Evolutionary conservation across 805 yeast genomes (phyloP).

Genomic region (Hanseniaspora nectarophila): DNA sequence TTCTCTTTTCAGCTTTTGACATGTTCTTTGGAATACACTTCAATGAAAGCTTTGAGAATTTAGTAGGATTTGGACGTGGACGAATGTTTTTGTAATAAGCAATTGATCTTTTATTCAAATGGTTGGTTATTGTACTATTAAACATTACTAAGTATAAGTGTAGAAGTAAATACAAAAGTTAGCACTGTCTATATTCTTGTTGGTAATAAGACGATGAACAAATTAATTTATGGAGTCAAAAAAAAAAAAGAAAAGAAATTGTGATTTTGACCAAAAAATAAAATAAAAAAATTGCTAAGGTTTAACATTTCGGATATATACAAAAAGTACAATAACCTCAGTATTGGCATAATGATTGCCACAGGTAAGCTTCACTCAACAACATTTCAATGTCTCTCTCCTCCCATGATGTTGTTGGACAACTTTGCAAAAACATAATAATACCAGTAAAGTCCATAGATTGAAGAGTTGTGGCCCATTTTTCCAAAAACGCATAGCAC

Average conservation of each 20-base stretch:
- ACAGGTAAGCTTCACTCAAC: slow-evolving; percentile 88
- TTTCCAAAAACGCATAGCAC: slow-evolving; percentile 88
- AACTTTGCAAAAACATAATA: slow-evolving; percentile 77
- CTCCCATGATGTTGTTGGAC: slow-evolving; percentile 76
- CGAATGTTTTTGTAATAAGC: neutral
- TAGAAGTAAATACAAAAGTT: too few species aligned
- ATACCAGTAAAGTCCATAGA: slow-evolving; percentile 90
- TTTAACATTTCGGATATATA: neutral
- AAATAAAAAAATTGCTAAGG: too few species aligned
- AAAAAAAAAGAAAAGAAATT: neutral
- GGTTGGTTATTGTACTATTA: neutral
- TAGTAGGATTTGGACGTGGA: too few species aligned
- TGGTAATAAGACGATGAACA: too few species aligned
- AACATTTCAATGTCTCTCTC: slow-evolving; percentile 84
- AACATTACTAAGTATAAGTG: neutral
- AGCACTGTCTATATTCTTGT: too few species aligned
- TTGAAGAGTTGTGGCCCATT: slow-evolving; percentile 69
- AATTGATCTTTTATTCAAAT: neutral
- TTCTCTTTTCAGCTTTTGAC: neutral
- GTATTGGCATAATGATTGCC: slow-evolving; percentile 87
- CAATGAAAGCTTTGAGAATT: too few species aligned
- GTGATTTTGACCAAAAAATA: too few species aligned
- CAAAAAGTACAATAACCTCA: slow-evolving; percentile 37
- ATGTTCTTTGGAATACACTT: neutral
- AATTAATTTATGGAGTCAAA: too few species aligned